Conservation (phyloP, 208 protist species). For the Kentomonas sorsogonicus region DNA sequence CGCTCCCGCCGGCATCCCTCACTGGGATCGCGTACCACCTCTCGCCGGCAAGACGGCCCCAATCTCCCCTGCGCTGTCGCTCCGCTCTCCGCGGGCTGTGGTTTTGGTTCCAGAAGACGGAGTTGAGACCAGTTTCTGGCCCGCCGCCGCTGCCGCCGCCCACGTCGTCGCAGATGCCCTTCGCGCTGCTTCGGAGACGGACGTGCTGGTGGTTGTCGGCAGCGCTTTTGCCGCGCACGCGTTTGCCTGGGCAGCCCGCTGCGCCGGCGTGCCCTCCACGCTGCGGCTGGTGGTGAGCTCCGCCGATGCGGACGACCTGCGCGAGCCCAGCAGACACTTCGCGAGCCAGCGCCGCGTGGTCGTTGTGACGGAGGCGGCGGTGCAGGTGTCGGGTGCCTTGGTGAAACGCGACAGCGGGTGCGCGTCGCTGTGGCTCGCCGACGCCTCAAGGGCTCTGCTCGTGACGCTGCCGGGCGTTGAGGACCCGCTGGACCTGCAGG, state of each 20-base stretch:
- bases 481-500: conserved; percentile 58
- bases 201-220: conserved; percentile 58
- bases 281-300: conserved; percentile 35
- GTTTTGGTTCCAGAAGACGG: no score
- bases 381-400: conserved; percentile 16
- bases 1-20: no score
- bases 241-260: conserved; percentile 74
- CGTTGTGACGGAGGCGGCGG: conserved; percentile 46
- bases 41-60: conserved; percentile 13
- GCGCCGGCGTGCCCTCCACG: conserved; percentile 34
- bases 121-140: no score
- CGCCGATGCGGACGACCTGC: background rate
- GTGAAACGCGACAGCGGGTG: conserved; percentile 19
- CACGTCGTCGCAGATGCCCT: conserved; percentile 12
- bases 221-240: conserved; percentile 55
- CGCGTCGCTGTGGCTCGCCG: conserved; percentile 35
- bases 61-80: conserved; percentile 26
- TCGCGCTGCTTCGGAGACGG: no score
- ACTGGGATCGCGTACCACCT: no score
- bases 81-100: conserved; percentile 32
- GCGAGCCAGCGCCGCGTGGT: conserved; percentile 34
- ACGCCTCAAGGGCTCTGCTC: conserved; percentile 23
- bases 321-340: conserved; percentile 28
- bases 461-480: conserved; percentile 71
- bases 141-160: conserved; percentile 14